A percentile compares a stretch with the other conserved stretches of the same genome.
Conservation (phyloP, 306 rosid species). For the Glycine tomentella region DNA sequence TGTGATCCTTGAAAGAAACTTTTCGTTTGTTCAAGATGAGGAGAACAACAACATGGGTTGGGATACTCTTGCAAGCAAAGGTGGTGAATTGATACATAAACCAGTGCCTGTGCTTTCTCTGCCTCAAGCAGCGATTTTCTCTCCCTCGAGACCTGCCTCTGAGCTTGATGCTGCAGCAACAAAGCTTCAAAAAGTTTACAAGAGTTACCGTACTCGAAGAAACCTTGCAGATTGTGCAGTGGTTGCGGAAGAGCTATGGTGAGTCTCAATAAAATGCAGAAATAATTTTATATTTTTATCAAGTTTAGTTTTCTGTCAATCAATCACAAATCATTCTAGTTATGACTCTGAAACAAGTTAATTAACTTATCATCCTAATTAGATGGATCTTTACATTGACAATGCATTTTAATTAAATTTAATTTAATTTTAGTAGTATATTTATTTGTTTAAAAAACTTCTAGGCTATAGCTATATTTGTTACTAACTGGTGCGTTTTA, state of each 20-base stretch:
- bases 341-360: too few relatives aligned
- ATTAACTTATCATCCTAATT: too few relatives aligned
- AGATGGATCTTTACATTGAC: too few relatives aligned
- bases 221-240: conserved; percentile 99
- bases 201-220: conserved; percentile 87
- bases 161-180: conserved; percentile 94
- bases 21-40: conserved; percentile 48
- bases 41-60: conserved; percentile 40
- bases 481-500: conserved; percentile 19
- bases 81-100: conserved; percentile 50
- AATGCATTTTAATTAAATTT: too few relatives aligned
- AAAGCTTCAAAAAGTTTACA: conserved; percentile 86
- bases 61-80: conserved; percentile 34
- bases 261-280: conserved; percentile 32
- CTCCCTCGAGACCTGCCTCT: conserved; percentile 71
- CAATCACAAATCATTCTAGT: too few relatives aligned
- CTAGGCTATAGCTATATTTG: background rate
- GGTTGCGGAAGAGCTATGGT: conserved; percentile 93
- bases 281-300: background rate
- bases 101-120: conserved; percentile 69
- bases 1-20: conserved; percentile 58
- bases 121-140: conserved; percentile 59
- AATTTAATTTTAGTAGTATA: background rate
- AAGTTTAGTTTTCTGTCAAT: too few relatives aligned
- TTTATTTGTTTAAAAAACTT: background rate